Evolutionary conservation across 2,329 filamentous ascomycete species (phyloP).

Genomic region (Alternaria consortialis): DNA sequence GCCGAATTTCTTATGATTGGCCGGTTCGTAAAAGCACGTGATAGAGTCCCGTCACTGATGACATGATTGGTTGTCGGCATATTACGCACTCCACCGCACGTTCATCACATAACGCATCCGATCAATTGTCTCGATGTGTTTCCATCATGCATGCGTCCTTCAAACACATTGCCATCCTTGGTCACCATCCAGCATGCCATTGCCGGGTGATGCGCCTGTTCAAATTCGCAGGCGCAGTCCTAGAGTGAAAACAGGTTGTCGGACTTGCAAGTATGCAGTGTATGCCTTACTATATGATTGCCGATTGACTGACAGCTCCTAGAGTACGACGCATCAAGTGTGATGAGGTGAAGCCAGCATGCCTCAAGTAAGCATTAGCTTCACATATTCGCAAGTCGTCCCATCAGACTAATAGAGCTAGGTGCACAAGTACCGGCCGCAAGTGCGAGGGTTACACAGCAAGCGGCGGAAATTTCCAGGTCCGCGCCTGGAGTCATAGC

Average conservation of each 20-base stretch:
- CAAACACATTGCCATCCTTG: background rate
- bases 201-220: background rate
- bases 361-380: constrained; percentile 24
- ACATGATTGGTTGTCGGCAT: background rate
- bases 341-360: constrained; percentile 32
- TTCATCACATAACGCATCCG: background rate
- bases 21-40: constrained; percentile 23
- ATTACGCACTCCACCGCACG: background rate
- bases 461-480: constrained; percentile 2
- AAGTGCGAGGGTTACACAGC: constrained; percentile 41
- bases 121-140: background rate
- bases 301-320: background rate
- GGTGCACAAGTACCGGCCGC: constrained; percentile 42
- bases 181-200: constrained; percentile 9
- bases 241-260: constrained; percentile 38
- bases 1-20: constrained; percentile 10
- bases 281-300: background rate
- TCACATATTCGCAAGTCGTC: background rate
- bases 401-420: constrained; percentile 15
- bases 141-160: background rate
- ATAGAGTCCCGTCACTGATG: background rate
- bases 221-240: constrained; percentile 21
- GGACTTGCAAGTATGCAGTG: constrained; percentile 37
- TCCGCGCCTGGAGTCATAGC: constrained; percentile 10
- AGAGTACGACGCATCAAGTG: constrained; percentile 33